Conservation (phyloP, 164 flowering plant genomes). For the Berberis thunbergii region DNA sequence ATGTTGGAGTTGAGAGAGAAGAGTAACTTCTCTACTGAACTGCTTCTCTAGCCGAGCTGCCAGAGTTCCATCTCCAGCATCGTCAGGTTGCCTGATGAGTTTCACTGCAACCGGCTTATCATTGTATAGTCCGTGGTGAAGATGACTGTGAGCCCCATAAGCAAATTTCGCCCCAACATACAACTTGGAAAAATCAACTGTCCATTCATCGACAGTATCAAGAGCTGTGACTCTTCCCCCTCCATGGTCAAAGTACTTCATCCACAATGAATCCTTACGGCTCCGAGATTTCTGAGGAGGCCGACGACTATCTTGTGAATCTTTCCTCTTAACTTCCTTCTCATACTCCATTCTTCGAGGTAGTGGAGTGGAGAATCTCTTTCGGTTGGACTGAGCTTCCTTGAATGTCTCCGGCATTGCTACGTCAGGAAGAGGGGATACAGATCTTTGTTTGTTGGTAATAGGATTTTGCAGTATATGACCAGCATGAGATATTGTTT, state of each 20-base stretch:
- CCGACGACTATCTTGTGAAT: conserved; percentile 17
- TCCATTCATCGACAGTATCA: conserved; percentile 52
- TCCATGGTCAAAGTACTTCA: conserved; percentile 67
- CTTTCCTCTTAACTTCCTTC: conserved; percentile 23
- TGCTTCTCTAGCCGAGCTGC: conserved; percentile 60
- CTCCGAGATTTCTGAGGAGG: conserved; percentile 29
- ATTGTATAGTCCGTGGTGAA: conserved; percentile 75
- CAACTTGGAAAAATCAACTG: conserved; percentile 60
- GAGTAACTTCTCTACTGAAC: conserved; percentile 60
- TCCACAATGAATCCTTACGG: conserved; percentile 55
- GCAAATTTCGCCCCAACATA: conserved; percentile 69
- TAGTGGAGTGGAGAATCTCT: conserved; percentile 63
- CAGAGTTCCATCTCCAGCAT: conserved; percentile 59
- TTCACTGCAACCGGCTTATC: conserved; percentile 79
- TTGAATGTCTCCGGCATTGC: conserved; percentile 50
- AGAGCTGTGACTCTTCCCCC: conserved; percentile 66
- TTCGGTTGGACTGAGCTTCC: conserved; percentile 51
- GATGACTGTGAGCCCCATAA: conserved; percentile 77
- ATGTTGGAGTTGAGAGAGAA: conserved; percentile 64
- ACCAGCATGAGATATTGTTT: conserved; percentile 2
- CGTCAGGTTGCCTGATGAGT: conserved; percentile 61
- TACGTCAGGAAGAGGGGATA: conserved; percentile 50
- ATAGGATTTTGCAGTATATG: conserved; percentile 5
- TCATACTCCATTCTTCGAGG: conserved; percentile 37
- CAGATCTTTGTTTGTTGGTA: conserved; percentile 29